phyloP scores from a whole-genome alignment of 352 stramenopile genomes.

The Phytophthora constricta region DNA sequence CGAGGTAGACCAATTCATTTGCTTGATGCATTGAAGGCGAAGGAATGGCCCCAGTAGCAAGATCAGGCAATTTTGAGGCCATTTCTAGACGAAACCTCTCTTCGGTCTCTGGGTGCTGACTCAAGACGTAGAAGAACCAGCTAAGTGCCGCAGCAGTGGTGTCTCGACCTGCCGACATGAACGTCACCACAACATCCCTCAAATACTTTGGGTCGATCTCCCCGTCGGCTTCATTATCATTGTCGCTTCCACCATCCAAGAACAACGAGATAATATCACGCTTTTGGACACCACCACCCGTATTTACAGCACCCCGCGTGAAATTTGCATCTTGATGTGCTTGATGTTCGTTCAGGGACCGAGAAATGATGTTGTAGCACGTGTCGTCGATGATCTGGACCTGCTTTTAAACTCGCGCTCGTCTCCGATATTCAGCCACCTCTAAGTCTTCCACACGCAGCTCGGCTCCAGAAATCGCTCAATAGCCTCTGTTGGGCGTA shows the following conservation, averaged over 20 bases:
- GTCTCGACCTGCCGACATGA: constrained; percentile 79
- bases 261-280: constrained; percentile 57
- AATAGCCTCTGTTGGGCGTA: constrained; percentile 31
- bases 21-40: constrained; percentile 27
- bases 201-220: constrained; percentile 47
- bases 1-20: constrained; percentile 48
- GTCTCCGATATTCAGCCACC: constrained; percentile 38
- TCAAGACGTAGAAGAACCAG: constrained; percentile 76
- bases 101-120: constrained; percentile 48
- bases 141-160: constrained; percentile 62
- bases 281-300: background rate
- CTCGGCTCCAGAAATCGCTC: constrained; percentile 43
- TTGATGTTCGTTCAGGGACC: constrained; percentile 28
- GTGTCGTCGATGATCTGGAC: constrained; percentile 43
- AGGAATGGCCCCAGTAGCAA: constrained; percentile 8
- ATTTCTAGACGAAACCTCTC: constrained; percentile 51
- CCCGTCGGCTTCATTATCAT: constrained; percentile 16
- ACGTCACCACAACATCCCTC: constrained; percentile 73
- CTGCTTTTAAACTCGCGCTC: constrained; percentile 42
- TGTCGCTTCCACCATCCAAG: constrained; percentile 34
- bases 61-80: constrained; percentile 19
- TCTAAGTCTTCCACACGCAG: constrained; percentile 51
- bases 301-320: background rate
- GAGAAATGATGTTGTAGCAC: constrained; percentile 41
- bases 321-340: background rate